A percentile compares a stretch with the other conserved stretches of the same genome.
These are phyloP conservation scores for Avena atlantica DNA, from an alignment of 176 grass and related monocot species.

Conservation along the genomic window DNA sequence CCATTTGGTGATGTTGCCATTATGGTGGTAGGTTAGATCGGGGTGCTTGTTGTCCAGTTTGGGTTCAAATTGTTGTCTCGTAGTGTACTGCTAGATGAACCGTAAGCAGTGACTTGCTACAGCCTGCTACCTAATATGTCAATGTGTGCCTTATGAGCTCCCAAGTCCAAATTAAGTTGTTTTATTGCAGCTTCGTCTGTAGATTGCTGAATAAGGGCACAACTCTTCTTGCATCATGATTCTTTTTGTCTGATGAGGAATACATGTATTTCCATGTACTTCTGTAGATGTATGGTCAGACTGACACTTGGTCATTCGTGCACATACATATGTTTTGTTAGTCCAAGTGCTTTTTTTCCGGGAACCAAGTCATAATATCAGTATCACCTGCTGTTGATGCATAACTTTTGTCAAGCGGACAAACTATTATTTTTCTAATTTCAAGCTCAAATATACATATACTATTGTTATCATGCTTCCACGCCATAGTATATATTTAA, in stretches of 20 bases:
- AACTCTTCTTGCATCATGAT: not conserved
- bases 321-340: not conserved
- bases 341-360: too few relatives aligned
- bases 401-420: not conserved
- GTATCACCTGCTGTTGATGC: not conserved
- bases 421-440: not conserved
- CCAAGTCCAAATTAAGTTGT: too few relatives aligned
- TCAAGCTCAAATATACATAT: conserved; percentile 10
- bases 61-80: too few relatives aligned
- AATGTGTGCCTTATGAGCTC: too few relatives aligned
- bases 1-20: too few relatives aligned
- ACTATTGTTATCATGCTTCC: not conserved
- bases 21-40: too few relatives aligned
- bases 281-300: not conserved
- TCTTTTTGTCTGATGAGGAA: not conserved
- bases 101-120: too few relatives aligned
- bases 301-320: not conserved
- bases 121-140: too few relatives aligned
- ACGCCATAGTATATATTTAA: conserved; percentile 2
- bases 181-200: too few relatives aligned
- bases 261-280: not conserved
- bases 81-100: too few relatives aligned
- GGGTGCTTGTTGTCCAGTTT: too few relatives aligned
- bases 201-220: too few relatives aligned
- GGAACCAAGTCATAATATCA: conserved; percentile 1